Evolutionary conservation across 225 moss, liverwort and hornwort genomes (phyloP).

Genomic region (Sphagnum contortum): DNA sequence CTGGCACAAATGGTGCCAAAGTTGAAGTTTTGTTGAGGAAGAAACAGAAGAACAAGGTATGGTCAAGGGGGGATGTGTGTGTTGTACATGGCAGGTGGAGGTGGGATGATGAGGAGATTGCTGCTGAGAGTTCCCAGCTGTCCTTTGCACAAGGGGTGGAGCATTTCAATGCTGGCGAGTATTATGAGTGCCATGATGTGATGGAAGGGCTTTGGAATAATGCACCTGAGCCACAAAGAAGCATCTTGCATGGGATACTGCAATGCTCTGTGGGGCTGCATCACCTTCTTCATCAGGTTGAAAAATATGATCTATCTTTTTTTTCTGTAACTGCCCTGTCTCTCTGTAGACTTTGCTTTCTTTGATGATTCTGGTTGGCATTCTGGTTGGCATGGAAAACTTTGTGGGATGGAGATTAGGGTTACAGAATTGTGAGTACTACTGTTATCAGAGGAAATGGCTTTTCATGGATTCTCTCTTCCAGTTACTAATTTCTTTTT

Average conservation of each 20-base stretch:
- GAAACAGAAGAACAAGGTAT: too few relatives aligned
- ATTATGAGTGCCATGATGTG: conserved; percentile 83
- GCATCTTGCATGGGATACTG: conserved; percentile 81
- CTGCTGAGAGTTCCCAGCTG: conserved; percentile 38
- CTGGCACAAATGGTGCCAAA: too few relatives aligned
- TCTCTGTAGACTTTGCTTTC: background rate
- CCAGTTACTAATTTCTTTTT: too few relatives aligned
- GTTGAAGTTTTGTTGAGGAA: too few relatives aligned
- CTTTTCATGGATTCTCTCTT: too few relatives aligned
- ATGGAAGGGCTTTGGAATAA: conserved; percentile 93
- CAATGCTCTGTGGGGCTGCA: conserved; percentile 91
- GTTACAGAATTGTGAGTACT: too few relatives aligned
- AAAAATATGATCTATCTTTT: background rate
- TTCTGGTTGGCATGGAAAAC: too few relatives aligned
- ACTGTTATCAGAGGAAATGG: too few relatives aligned
- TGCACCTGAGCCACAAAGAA: conserved; percentile 70
- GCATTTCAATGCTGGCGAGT: conserved; percentile 80
- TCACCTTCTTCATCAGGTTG: conserved; percentile 84
- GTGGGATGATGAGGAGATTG: conserved; percentile 86
- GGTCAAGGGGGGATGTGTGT: too few relatives aligned
- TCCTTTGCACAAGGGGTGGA: conserved; percentile 75
- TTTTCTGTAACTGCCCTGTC: background rate
- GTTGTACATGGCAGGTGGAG: conserved; percentile 19
- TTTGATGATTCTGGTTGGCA: too few relatives aligned
- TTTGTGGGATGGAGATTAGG: too few relatives aligned